These are phyloP conservation scores for Arthroderma sp. DNA, from an alignment of 2,329 filamentous ascomycete genomes.

Conservation along the genomic window DNA sequence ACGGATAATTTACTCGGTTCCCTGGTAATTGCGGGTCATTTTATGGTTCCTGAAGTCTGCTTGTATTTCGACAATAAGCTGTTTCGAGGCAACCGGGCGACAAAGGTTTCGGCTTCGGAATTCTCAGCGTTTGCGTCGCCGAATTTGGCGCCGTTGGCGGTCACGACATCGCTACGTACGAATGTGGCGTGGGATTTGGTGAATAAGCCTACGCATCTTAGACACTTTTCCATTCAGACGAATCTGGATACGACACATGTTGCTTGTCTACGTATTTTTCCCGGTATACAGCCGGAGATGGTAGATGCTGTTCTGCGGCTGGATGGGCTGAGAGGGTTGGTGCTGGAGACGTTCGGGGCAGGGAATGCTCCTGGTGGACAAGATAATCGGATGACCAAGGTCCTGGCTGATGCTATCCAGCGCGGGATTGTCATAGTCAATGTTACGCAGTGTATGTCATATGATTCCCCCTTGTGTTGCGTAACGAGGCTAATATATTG, in stretches of 20 bases:
- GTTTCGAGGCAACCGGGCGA: constrained; percentile 76
- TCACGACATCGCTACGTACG: constrained; percentile 66
- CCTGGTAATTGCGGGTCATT: constrained; percentile 79
- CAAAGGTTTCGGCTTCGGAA: constrained; percentile 73
- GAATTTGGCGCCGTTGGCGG: constrained; percentile 71
- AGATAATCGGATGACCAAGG: constrained; percentile 64
- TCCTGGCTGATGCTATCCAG: constrained; percentile 62
- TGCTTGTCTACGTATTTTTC: constrained; percentile 78
- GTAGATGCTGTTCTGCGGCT: constrained; percentile 68
- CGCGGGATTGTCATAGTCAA: constrained; percentile 79
- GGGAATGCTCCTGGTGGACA: constrained; percentile 77
- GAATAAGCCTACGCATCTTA: constrained; percentile 57
- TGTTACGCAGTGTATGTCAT: constrained; percentile 69
- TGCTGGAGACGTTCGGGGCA: constrained; percentile 86
- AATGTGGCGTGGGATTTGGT: constrained; percentile 71
- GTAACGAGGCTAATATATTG: not conserved
- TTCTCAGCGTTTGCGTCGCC: constrained; percentile 82
- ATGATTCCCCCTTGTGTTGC: constrained; percentile 16
- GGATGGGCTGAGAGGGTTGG: constrained; percentile 63
- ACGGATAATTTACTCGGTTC: constrained; percentile 82
- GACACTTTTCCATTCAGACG: constrained; percentile 60
- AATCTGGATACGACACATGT: constrained; percentile 78
- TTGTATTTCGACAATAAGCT: constrained; percentile 88
- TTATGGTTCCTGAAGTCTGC: constrained; percentile 84
- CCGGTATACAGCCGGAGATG: constrained; percentile 88